phyloP scores from a whole-genome alignment of 73 alveolate species.

The Paramecium biaurelia region DNA sequence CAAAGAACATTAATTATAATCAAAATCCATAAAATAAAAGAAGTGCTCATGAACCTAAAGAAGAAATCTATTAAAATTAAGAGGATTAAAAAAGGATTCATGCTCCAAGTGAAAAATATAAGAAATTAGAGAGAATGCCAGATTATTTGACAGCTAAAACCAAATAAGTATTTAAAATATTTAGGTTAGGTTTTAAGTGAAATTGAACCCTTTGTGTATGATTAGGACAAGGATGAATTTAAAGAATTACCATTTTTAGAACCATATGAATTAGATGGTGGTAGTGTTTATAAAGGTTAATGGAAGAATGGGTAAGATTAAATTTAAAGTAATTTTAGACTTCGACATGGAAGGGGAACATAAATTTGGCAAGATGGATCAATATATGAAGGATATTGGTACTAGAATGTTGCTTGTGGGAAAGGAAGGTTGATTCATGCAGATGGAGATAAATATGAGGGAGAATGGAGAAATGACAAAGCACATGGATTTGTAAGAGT shows the following conservation, averaged over 20 bases:
- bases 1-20: neutral
- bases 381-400: conserved; percentile 90
- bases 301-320: conserved; percentile 75
- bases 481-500: conserved; percentile 67
- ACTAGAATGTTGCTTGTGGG: conserved; percentile 74
- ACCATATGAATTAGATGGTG: conserved; percentile 69
- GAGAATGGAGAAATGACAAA: conserved; percentile 82
- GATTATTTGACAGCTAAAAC: neutral
- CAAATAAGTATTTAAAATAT: neutral
- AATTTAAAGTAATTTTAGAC: neutral
- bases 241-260: conserved; percentile 53
- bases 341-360: conserved; percentile 85
- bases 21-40: neutral
- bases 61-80: neutral
- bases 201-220: conserved; percentile 45
- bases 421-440: conserved; percentile 71
- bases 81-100: neutral
- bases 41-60: neutral
- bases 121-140: neutral
- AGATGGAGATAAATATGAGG: conserved; percentile 81
- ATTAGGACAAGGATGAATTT: conserved; percentile 47
- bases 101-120: neutral
- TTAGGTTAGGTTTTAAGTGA: neutral
- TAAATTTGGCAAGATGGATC: conserved; percentile 86
- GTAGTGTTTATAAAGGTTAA: conserved; percentile 83